Evolutionary conservation across 345 rosid genomes (phyloP).

Genomic region (Hirschfeldia incana): DNA sequence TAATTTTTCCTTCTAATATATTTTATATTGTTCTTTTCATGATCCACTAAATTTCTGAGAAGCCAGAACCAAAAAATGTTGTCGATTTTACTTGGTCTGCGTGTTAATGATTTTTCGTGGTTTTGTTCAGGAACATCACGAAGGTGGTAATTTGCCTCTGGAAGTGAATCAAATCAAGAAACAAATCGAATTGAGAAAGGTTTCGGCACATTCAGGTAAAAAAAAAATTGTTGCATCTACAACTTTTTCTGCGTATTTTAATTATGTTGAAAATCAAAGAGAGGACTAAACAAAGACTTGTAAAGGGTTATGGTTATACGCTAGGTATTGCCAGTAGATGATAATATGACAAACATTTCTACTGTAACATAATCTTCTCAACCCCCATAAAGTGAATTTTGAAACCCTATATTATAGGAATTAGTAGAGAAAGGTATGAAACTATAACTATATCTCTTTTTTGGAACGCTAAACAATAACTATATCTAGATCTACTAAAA

Average conservation of each 20-base stretch:
- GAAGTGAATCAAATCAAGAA: conserved; percentile 58
- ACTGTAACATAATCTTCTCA: not conserved
- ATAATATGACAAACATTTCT: not conserved
- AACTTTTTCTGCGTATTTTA: not conserved
- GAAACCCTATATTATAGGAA: not conserved
- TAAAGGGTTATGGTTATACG: not conserved
- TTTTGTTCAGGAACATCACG: conserved; percentile 45
- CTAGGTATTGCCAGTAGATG: not conserved
- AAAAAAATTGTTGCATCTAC: not conserved
- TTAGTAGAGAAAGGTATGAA: not conserved
- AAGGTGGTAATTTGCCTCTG: conserved; percentile 47
- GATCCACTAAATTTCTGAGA: not conserved
- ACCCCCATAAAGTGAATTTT: not conserved
- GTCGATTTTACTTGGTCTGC: not conserved
- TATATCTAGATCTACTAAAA: not conserved
- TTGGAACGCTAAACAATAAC: not conserved
- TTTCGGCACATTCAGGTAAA: conserved; percentile 43
- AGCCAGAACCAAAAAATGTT: not conserved
- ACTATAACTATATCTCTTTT: no score
- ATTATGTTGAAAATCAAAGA: not conserved
- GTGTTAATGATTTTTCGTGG: not conserved
- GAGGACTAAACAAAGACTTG: not conserved
- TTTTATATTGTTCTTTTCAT: not conserved
- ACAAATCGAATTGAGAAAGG: conserved; percentile 71
- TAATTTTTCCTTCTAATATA: not conserved